Evolutionary conservation across 139 green algal species (phyloP), one percentile per base, ranked within the genome.

Genomic region (Picocystis salinarum): DNA sequence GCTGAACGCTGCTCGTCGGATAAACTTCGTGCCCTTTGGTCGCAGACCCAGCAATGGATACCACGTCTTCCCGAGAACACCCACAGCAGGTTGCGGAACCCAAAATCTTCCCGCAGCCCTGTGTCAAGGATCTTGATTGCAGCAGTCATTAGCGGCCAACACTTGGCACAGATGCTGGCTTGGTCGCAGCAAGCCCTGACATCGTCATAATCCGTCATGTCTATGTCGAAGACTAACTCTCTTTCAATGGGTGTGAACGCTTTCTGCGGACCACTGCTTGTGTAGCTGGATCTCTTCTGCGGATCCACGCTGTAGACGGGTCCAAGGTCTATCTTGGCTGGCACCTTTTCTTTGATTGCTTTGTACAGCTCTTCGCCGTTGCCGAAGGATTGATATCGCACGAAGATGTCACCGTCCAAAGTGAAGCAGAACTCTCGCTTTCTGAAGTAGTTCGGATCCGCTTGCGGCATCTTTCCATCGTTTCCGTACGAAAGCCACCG

Each of bases 161-260:
- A 96, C 23, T 63, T 62, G 26, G 22, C 47, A 70, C 85, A 97
- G 55, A 96, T 86, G 59, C 87, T 66, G 3, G 73, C 80, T 0
- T 58, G 74, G 10, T 61, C 76, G 40, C 80, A 80, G 50, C 79
- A 95, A 0, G 76, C 91, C n/a, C 87, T 64, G 40, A 97, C 76
- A 50, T 96, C 83, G 31, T 99, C 88, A 50, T 99, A 99, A 59
- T 97, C 88, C 7, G 78, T 92, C 53, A 99, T 59, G 52, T 99
- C 88, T 36, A 96, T 89, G 41, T 98, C 88, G 58, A 98, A 93
- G 30, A 98, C 88, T 20, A 98, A 69, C 72, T 98, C 88, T 15
- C 86, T 61, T 52, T 95, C 75, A 30, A 85, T 50, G 1, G 82
- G 79, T 12, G 46, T 24, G 50, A 96, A 95, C 24, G 33, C 72